Evolutionary conservation across 208 protist species (phyloP).

Genomic region (Endotrypanum monterogeii): DNA sequence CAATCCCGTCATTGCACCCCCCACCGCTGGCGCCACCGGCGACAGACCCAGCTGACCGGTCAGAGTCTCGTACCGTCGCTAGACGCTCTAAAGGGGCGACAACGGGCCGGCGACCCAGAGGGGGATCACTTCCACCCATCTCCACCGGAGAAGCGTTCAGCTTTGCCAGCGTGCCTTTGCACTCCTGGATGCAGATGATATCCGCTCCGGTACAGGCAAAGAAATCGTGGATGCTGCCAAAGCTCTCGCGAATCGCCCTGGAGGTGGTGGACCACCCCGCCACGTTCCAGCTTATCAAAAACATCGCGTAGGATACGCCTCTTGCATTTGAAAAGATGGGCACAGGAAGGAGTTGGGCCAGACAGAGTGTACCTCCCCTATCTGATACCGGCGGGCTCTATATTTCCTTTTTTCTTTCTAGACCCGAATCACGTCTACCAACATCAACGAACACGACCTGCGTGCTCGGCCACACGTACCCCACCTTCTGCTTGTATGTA

Average conservation of each 20-base stretch:
- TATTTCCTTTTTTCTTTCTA: not conserved
- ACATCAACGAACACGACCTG: not conserved
- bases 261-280: constrained; percentile 84
- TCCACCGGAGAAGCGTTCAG: constrained; percentile 46
- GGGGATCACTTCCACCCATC: constrained; percentile 71
- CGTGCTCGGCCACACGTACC: not conserved
- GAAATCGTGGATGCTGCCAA: constrained; percentile 71
- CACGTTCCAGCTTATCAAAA: constrained; percentile 89
- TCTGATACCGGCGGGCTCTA: not conserved
- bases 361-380: not conserved
- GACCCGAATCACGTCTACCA: not conserved
- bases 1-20: constrained; percentile 32
- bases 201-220: constrained; percentile 66
- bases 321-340: not conserved
- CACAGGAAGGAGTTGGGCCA: too few relatives aligned
- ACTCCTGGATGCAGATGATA: constrained; percentile 87
- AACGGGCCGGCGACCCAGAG: constrained; percentile 15
- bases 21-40: constrained; percentile 2
- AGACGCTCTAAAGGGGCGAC: constrained; percentile 20
- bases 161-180: constrained; percentile 72
- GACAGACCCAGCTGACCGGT: not conserved
- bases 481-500: not conserved
- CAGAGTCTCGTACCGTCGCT: not conserved
- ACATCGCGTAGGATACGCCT: constrained; percentile 36
- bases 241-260: constrained; percentile 68